Base-by-base conservation (phyloP, 805 yeast species). In the Pichia kluyveri region DNA sequence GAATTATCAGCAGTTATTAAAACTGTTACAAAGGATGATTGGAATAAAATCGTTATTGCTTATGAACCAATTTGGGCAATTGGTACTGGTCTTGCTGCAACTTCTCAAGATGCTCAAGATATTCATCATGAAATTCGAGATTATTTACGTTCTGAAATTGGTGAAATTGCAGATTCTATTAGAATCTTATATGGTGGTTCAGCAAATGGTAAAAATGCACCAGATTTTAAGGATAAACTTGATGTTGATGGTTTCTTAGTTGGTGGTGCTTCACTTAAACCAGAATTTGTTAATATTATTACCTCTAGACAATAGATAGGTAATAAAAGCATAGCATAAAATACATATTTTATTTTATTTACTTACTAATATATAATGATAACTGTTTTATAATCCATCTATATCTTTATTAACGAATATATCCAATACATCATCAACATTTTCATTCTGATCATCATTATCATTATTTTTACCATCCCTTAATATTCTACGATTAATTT, bases 51-150 rank as follows among this genome's bases (percentile, higher is more conserved):
- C 58, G 98, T 93, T 57, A 73, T 93, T 69, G 99, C 99, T 64
- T 93, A 93, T 76, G 99, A 93, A 77, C 99, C 99, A 62, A 96
- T 93, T 59, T 93, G 99, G 99, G 99, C 99, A 62, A 93, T 93
- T 62, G 99, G 99, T 70, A 90, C 98, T 60, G 99, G 99, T 67
- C 81, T 93, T 66, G 96, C 98, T 62, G 98, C 99, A 54, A 93
- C 99, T 60, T 89, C 99, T 59, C 86, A 85, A 59, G 99, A 93
- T 68, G 99, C 99, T 59, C 96, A 93, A 76, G 88, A 83, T 58
- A 87, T 93, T 64, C 99, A 93, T 76, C 78, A 79, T 67, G 77
- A 77, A 60, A 87, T 93, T 73, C 86, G 99, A 79, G 78, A 72
- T 54, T 89, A 78, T 79, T 79, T 93, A 69, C 74, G 79, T 59